Evolutionary conservation across 805 yeast species (phyloP).

Genomic region (Sungouiella thailandica): DNA sequence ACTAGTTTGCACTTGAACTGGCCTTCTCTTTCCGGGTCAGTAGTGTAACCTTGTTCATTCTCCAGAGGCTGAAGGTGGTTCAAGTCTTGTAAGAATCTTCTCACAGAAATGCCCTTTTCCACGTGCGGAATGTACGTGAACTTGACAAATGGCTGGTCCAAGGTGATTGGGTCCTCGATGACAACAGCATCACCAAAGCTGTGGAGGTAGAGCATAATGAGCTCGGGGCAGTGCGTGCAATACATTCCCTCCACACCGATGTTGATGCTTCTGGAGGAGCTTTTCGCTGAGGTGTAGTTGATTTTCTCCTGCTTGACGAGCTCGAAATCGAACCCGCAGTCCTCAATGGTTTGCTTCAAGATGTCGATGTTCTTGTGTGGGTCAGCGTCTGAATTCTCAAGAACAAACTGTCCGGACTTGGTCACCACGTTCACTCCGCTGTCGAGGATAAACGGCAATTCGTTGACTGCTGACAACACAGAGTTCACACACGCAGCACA

Average conservation of each 20-base stretch:
- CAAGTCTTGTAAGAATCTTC: constrained; percentile 50
- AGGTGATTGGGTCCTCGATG: constrained; percentile 50
- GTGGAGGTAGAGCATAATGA: constrained; percentile 44
- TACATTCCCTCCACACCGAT: constrained; percentile 61
- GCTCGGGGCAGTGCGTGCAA: constrained; percentile 65
- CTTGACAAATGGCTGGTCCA: constrained; percentile 52
- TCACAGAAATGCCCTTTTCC: constrained; percentile 44
- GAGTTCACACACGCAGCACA: constrained; percentile 69
- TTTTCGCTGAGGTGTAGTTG: constrained; percentile 44
- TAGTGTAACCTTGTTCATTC: constrained; percentile 14
- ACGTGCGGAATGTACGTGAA: constrained; percentile 59
- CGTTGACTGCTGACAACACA: constrained; percentile 42
- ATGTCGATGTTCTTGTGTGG: constrained; percentile 23
- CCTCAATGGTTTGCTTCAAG: constrained; percentile 52
- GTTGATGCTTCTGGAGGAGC: constrained; percentile 50
- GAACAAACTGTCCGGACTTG: constrained; percentile 58
- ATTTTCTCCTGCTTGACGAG: constrained; percentile 40
- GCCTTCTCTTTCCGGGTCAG: constrained; percentile 17
- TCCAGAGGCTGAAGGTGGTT: constrained; percentile 35
- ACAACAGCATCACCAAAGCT: constrained; percentile 55
- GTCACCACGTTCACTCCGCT: constrained; percentile 53
- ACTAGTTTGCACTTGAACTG: constrained; percentile 48
- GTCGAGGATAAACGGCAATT: constrained; percentile 48
- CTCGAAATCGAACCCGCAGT: constrained; percentile 61
- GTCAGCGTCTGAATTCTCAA: constrained; percentile 37